phyloP scores from a whole-genome alignment of 176 grass and related monocot species.

The Themeda triandra region DNA sequence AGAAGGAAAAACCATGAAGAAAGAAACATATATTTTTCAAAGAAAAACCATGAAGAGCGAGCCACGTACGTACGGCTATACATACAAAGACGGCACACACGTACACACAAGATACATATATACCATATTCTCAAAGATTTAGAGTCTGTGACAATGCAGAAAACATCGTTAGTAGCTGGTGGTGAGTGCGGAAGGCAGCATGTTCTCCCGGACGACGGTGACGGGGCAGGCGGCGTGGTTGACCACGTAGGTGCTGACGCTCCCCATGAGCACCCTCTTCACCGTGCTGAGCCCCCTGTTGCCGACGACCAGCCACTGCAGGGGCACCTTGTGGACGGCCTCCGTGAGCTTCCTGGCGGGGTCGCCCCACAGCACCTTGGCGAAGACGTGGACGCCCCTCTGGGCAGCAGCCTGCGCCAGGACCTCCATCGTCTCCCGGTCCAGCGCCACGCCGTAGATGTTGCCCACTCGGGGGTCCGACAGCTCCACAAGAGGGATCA shows the following conservation, averaged over 20 bases:
- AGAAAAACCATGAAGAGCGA: too few species aligned
- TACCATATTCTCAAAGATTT: too few species aligned
- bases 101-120: too few species aligned
- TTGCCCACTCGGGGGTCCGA: constrained; percentile 34
- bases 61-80: too few species aligned
- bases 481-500: constrained; percentile 55
- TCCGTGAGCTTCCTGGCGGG: constrained; percentile 46
- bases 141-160: too few species aligned
- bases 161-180: neutral
- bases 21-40: too few species aligned
- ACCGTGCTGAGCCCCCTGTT: constrained; percentile 45
- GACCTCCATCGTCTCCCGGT: constrained; percentile 49
- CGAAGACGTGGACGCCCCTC: constrained; percentile 37
- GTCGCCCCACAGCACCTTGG: constrained; percentile 60
- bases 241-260: constrained; percentile 57
- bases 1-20: too few species aligned
- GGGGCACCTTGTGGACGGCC: constrained; percentile 43
- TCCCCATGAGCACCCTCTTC: constrained; percentile 61
- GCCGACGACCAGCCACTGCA: constrained; percentile 50
- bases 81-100: too few species aligned
- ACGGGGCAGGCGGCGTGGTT: constrained; percentile 49
- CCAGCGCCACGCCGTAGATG: constrained; percentile 44
- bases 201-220: constrained; percentile 52
- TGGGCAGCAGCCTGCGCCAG: constrained; percentile 30
- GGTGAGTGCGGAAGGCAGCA: neutral